phyloP scores from a whole-genome alignment of 768 basidiomycete genomes.

The Pholiota conissans region DNA sequence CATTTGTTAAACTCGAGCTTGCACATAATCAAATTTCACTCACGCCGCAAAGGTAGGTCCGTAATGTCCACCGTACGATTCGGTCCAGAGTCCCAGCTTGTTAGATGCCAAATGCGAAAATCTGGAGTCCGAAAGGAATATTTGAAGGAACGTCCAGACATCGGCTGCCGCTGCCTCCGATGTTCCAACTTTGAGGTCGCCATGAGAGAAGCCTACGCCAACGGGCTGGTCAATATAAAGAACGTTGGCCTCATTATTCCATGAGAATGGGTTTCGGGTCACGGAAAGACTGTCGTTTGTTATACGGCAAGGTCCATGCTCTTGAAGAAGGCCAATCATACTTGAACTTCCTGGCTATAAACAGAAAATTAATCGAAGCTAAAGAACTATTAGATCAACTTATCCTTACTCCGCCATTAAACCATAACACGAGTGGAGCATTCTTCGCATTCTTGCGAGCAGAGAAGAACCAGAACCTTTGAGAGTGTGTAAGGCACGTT shows the following conservation, averaged over 20 bases:
- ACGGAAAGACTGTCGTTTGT: slow-evolving; percentile 52
- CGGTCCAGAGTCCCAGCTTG: slow-evolving; percentile 63
- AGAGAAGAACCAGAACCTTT: slow-evolving; percentile 71
- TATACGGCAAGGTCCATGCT: slow-evolving; percentile 75
- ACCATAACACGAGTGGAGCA: slow-evolving; percentile 64
- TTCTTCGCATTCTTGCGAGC: slow-evolving; percentile 59
- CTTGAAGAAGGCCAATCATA: slow-evolving; percentile 70
- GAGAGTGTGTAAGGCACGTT: background rate
- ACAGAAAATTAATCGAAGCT: background rate
- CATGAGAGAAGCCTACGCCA: slow-evolving; percentile 64
- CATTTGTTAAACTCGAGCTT: background rate
- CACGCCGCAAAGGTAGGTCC: slow-evolving; percentile 65
- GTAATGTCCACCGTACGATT: slow-evolving; percentile 73
- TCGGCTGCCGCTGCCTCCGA: slow-evolving; percentile 55
- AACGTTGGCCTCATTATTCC: slow-evolving; percentile 58
- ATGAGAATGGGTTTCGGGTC: slow-evolving; percentile 53
- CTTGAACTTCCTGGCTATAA: slow-evolving; percentile 53
- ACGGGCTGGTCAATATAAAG: slow-evolving; percentile 68
- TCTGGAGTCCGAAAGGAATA: slow-evolving; percentile 54
- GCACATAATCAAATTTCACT: slow-evolving; percentile 8
- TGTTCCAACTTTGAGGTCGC: slow-evolving; percentile 46
- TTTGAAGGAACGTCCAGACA: slow-evolving; percentile 64
- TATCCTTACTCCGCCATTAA: slow-evolving; percentile 57
- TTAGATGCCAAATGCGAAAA: slow-evolving; percentile 47
- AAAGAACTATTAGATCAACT: background rate